Conservation (phyloP, 129 eudicot genomes). For the Saposhnikovia divaricata region DNA sequence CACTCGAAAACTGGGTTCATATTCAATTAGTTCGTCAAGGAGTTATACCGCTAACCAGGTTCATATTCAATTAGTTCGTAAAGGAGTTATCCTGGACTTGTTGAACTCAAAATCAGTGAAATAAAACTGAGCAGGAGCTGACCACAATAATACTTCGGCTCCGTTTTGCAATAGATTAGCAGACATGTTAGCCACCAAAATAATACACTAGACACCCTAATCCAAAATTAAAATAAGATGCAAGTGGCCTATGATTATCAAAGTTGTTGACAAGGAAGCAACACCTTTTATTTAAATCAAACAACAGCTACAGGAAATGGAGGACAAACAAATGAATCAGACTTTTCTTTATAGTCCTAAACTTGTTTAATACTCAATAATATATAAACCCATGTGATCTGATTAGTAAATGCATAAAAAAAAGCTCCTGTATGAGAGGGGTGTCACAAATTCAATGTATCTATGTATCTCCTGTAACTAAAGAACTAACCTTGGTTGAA, state of each 20-base stretch:
- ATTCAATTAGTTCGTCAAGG: not conserved
- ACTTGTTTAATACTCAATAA: not conserved
- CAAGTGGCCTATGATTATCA: not conserved
- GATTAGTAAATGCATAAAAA: not conserved
- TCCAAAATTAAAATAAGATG: not conserved
- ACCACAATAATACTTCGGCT: not conserved
- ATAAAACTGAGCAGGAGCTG: not conserved
- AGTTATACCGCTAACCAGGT: not conserved
- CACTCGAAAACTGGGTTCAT: not conserved
- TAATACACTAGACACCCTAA: not conserved
- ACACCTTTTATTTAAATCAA: not conserved
- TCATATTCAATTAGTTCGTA: not conserved
- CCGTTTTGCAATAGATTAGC: not conserved
- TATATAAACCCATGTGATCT: not conserved
- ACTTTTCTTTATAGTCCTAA: not conserved
- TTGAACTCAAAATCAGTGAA: not conserved
- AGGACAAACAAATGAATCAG: not conserved
- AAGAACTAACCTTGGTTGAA: not conserved
- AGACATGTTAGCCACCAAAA: not conserved
- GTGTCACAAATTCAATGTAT: not conserved
- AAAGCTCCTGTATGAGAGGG: not conserved
- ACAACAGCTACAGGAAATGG: not conserved
- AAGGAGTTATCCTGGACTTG: not conserved
- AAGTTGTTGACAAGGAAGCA: slow-evolving; percentile 1
- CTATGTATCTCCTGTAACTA: not conserved